Evolutionary conservation across 495 filamentous ascomycete genomes (phyloP).

Genomic region (Talaromyces trachyspermus): DNA sequence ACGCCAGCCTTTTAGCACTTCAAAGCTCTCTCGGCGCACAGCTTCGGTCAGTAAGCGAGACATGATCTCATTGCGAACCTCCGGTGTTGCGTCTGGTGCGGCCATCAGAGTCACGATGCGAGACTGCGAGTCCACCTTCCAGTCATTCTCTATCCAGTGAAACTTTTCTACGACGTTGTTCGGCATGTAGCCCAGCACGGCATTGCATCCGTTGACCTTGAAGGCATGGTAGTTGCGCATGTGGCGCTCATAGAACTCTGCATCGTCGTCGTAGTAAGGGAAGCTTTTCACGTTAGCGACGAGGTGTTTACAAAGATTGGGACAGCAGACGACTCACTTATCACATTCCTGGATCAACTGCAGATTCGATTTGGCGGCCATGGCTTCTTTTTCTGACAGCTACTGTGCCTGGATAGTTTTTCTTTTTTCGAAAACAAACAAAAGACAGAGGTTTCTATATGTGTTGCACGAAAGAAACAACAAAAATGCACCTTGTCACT

Average conservation of each 20-base stretch:
- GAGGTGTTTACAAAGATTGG: neutral
- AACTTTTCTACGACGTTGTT: conserved; percentile 51
- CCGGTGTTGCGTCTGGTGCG: conserved; percentile 32
- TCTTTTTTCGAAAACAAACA: neutral
- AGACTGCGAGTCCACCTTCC: conserved; percentile 38
- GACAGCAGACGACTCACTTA: conserved; percentile 36
- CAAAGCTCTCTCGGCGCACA: conserved; percentile 56
- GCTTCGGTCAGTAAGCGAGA: conserved; percentile 54
- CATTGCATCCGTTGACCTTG: conserved; percentile 40
- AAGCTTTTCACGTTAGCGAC: conserved; percentile 44
- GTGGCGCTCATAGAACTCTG: conserved; percentile 38
- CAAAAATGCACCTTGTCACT: no score
- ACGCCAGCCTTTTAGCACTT: conserved; percentile 75
- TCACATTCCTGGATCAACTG: conserved; percentile 55
- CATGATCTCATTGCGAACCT: conserved; percentile 53
- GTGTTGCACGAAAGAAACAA: no score
- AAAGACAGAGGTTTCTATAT: no score
- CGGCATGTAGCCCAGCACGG: conserved; percentile 55
- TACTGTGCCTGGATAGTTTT: no score
- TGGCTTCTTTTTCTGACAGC: no score
- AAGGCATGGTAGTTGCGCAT: conserved; percentile 49
- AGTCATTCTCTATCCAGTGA: conserved; percentile 43
- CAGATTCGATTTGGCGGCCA: conserved; percentile 43
- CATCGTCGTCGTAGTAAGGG: conserved; percentile 54
- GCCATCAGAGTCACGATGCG: conserved; percentile 42